A percentile compares a stretch with the other conserved stretches of the same genome.
Conservation (phyloP, 176 grass and related monocot genomes). For the Eleusine indica region DNA sequence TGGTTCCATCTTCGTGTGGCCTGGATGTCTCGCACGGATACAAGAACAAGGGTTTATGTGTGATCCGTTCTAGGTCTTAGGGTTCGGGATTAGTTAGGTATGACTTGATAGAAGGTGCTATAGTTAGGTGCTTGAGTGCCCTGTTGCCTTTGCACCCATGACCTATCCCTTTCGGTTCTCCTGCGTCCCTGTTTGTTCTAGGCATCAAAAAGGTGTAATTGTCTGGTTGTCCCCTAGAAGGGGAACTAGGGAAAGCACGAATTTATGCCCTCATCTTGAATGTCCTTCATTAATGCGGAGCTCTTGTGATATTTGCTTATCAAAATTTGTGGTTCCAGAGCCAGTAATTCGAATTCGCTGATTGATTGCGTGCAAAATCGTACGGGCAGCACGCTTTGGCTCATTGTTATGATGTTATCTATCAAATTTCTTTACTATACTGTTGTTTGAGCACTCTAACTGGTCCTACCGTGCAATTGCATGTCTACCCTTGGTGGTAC, state of each 20-base stretch:
- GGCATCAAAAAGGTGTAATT: neutral
- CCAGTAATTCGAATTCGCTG: neutral
- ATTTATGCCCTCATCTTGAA: slow-evolving; percentile 2
- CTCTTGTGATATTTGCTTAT: slow-evolving; percentile 3
- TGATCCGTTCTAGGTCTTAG: slow-evolving; percentile 40
- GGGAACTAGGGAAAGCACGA: neutral
- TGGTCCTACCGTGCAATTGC: too few species aligned
- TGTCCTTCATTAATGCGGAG: neutral
- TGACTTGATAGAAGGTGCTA: slow-evolving; percentile 16
- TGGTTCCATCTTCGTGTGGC: slow-evolving; percentile 14
- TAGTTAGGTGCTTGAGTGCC: slow-evolving; percentile 22
- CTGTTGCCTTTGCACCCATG: slow-evolving; percentile 10
- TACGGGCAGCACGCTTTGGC: too few species aligned
- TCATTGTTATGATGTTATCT: neutral
- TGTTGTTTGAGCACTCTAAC: neutral
- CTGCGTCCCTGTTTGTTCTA: slow-evolving; percentile 24
- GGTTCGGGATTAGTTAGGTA: slow-evolving; percentile 41
- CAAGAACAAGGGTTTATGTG: slow-evolving; percentile 11
- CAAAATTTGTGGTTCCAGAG: neutral
- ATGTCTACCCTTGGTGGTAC: neutral
- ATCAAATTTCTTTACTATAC: neutral
- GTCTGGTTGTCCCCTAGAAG: neutral
- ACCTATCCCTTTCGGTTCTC: slow-evolving; percentile 4
- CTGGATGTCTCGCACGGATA: slow-evolving; percentile 2
- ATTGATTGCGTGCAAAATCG: neutral